Evolutionary conservation across 2,329 filamentous ascomycete species (phyloP).

Genomic region (Sarocladium oryzae): DNA sequence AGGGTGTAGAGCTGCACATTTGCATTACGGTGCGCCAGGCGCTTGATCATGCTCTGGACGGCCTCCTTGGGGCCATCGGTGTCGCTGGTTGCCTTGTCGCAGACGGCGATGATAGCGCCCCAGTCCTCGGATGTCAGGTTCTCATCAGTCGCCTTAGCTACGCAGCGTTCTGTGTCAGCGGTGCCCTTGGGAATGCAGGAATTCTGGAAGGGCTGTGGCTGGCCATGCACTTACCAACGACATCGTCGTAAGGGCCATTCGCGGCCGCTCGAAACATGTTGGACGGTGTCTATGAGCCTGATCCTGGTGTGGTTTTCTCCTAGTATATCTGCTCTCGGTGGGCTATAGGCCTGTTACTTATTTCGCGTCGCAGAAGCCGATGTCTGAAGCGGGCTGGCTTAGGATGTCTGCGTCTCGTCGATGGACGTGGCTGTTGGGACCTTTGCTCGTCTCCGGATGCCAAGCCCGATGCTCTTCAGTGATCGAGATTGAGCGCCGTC

Average conservation of each 20-base stretch:
- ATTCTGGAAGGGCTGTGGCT: background rate
- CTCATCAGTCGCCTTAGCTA: slow-evolving; percentile 84
- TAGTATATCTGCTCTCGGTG: background rate
- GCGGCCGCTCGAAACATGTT: slow-evolving; percentile 55
- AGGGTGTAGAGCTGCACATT: slow-evolving; percentile 95
- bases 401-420: background rate
- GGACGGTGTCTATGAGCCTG: slow-evolving; percentile 17
- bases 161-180: slow-evolving; percentile 15
- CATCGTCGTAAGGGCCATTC: slow-evolving; percentile 52
- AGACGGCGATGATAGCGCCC: slow-evolving; percentile 58
- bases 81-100: slow-evolving; percentile 51
- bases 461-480: too few species aligned
- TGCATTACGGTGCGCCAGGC: slow-evolving; percentile 86
- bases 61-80: slow-evolving; percentile 68
- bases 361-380: background rate
- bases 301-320: too few species aligned
- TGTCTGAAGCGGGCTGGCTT: background rate
- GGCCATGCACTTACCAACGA: slow-evolving; percentile 40
- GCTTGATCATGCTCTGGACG: slow-evolving; percentile 84
- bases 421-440: too few species aligned
- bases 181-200: too few species aligned
- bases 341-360: background rate
- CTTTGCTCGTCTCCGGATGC: too few species aligned
- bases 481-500: too few species aligned
- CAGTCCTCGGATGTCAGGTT: slow-evolving; percentile 82